These are phyloP conservation scores for Coniosporium apollinis DNA, from an alignment of 495 filamentous ascomycete species.

Conservation along the genomic window DNA sequence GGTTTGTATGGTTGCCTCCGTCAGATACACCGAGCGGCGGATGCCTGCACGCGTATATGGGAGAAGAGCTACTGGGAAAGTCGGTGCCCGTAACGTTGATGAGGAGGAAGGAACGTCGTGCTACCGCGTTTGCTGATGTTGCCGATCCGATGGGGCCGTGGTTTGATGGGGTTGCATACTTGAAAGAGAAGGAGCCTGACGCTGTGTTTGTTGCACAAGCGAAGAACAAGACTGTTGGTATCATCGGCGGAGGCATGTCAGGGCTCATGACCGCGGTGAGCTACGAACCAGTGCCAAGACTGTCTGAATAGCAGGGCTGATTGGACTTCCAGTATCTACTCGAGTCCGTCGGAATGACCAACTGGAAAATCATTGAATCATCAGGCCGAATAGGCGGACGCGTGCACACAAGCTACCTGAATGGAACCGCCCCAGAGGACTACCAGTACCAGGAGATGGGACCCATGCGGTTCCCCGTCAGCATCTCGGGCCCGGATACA, in stretches of 20 bases:
- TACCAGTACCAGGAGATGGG: slow-evolving; percentile 68
- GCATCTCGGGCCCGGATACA: slow-evolving; percentile 29
- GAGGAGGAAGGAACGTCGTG: slow-evolving; percentile 18
- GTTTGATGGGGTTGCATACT: slow-evolving; percentile 50
- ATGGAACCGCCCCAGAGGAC: slow-evolving; percentile 38
- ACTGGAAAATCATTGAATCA: slow-evolving; percentile 39
- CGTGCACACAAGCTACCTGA: slow-evolving; percentile 46
- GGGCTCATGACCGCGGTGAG: slow-evolving; percentile 47
- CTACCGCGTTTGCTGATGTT: slow-evolving; percentile 16
- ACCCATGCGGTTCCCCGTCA: slow-evolving; percentile 46
- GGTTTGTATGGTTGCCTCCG: slow-evolving; percentile 37
- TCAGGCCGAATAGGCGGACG: slow-evolving; percentile 36
- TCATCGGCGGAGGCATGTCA: slow-evolving; percentile 53
- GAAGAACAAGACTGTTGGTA: slow-evolving; percentile 41
- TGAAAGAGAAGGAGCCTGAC: slow-evolving; percentile 36
- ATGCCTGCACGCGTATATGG: slow-evolving; percentile 35
- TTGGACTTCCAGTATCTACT: slow-evolving; percentile 22
- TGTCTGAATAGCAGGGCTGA: neutral
- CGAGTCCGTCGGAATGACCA: slow-evolving; percentile 34
- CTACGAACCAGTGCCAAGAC: no score
- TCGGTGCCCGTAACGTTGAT: slow-evolving; percentile 25
- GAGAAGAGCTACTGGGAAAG: slow-evolving; percentile 24
- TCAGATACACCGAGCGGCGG: slow-evolving; percentile 25
- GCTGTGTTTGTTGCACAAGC: slow-evolving; percentile 34
- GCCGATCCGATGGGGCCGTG: slow-evolving; percentile 45